Base-by-base conservation (phyloP, 2,329 filamentous ascomycete genomes). In the Diaporthe eres region DNA sequence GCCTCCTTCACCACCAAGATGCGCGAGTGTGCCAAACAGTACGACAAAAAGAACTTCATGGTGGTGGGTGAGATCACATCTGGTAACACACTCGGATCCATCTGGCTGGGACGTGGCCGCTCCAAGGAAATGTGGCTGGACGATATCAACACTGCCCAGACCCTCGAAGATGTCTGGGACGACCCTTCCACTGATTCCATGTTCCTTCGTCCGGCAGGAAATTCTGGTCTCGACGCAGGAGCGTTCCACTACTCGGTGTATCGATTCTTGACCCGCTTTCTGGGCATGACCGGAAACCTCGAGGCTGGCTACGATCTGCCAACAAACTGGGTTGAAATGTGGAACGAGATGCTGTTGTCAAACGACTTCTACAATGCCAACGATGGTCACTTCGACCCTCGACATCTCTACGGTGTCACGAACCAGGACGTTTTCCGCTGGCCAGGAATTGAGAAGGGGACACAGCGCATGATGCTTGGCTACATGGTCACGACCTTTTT, bases 361-460 rank as follows among this genome's bases (percentile, higher is more conserved):
- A 92, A 92, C 77, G 91, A 92, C 78, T 83, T 92, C 78, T 82
- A 90, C 77, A 92, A 92, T 78, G 85, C 89, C 2, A 89, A 91
- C 79, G 92, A 89, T 2, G 90, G 90, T 44, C 82, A 88, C 72
- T 91, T 92, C 77, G 91, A 93, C 78, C 91, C 91, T 4, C 87
- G 91, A 2, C 91, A 93, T 80, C 88, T 93, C 87, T 92, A 89
- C 79, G 91, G 91, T 67, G 87, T 88, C 2, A 91, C 90, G 9
- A 93, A 93, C 79, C 91, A 93, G 82, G 91, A 93, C 80, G 90
- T 93, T 10, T 90, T 93, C 78, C 86, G 91, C 49, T 93, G 91
- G 91, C 91, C 91, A 12, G 87, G 89, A 13, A 84, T 93, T 34
- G 84, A 85, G 51, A 87, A 90, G 75, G 91, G 91, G 5, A 88